Conservation (phyloP, 208 protist genomes). For the Crithidia fasciculata region DNA sequence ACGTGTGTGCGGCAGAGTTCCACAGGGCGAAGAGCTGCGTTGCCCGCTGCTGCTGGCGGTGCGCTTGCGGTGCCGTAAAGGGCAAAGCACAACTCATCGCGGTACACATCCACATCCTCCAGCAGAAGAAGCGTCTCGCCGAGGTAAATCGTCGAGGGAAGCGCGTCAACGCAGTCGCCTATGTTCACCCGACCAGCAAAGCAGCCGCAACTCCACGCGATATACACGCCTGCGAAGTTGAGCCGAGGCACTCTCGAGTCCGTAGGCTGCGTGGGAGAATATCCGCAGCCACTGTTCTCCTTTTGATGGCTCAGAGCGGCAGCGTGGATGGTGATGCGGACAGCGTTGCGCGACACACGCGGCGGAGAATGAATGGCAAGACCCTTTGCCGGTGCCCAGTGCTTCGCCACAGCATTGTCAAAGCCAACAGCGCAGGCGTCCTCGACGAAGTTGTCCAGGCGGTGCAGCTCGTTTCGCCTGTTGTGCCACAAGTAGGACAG, state of each 20-base stretch:
- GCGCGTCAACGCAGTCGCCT: not conserved
- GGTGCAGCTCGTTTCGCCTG: constrained; percentile 12
- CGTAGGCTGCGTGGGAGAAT: too few species aligned
- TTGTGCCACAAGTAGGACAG: constrained; percentile 18
- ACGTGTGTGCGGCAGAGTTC: constrained; percentile 42
- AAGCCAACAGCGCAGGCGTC: not conserved
- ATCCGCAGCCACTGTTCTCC: too few species aligned
- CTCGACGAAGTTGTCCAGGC: constrained; percentile 3
- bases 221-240: not conserved
- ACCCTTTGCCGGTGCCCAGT: not conserved
- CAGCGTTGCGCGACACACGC: not conserved
- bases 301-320: not conserved
- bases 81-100: constrained; percentile 12
- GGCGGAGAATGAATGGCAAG: not conserved
- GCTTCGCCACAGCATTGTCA: not conserved
- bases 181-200: constrained; percentile 1
- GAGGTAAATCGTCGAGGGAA: not conserved
- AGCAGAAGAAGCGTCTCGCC: not conserved
- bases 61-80: constrained; percentile 1
- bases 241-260: too few species aligned
- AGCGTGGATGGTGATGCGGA: not conserved
- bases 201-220: constrained; percentile 19
- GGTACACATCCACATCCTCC: constrained; percentile 1
- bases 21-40: not conserved
- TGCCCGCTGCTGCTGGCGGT: not conserved